These are phyloP conservation scores for Tolypocladium tropicale DNA, from an alignment of 2,329 filamentous ascomycete species.

Conservation along the genomic window DNA sequence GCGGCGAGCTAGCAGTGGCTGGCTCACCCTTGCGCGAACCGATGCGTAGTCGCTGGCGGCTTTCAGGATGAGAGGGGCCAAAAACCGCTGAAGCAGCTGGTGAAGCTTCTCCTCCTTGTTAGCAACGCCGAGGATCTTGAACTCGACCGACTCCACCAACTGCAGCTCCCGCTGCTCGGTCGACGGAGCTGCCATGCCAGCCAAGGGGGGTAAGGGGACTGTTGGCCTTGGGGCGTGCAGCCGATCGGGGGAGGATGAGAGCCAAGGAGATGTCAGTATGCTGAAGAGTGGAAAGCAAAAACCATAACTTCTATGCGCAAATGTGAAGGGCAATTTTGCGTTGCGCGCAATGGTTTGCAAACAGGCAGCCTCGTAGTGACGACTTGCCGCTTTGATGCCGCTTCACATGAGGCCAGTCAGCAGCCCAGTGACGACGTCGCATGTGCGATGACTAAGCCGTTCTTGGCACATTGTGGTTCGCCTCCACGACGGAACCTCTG, in stretches of 20 bases:
- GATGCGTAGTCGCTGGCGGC: constrained; percentile 68
- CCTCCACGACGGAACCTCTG: not conserved
- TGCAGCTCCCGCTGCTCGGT: constrained; percentile 64
- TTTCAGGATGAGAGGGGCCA: constrained; percentile 77
- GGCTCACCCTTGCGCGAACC: constrained; percentile 64
- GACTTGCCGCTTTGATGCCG: not conserved
- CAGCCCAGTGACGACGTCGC: not conserved
- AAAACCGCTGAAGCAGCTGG: constrained; percentile 64
- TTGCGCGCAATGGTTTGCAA: not conserved
- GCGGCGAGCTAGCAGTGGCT: not conserved
- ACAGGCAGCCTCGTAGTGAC: constrained; percentile 1
- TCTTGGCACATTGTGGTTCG: not conserved
- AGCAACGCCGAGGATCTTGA: constrained; percentile 67
- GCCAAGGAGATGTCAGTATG: not conserved
- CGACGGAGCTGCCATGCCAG: constrained; percentile 25
- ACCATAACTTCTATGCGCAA: not conserved
- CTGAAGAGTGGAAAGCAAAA: not conserved
- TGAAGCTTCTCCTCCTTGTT: constrained; percentile 79
- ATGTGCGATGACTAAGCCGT: not conserved
- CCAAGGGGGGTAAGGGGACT: not conserved
- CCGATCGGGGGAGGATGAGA: not conserved
- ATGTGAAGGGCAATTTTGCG: not conserved
- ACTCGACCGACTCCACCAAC: constrained; percentile 76
- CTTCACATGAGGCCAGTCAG: not conserved
- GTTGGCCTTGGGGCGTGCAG: not conserved